A percentile compares a stretch with the other conserved stretches of the same genome.
These are phyloP conservation scores for Bacterosira constricta DNA, from an alignment of 108 stramenopile genomes.

Conservation along the genomic window DNA sequence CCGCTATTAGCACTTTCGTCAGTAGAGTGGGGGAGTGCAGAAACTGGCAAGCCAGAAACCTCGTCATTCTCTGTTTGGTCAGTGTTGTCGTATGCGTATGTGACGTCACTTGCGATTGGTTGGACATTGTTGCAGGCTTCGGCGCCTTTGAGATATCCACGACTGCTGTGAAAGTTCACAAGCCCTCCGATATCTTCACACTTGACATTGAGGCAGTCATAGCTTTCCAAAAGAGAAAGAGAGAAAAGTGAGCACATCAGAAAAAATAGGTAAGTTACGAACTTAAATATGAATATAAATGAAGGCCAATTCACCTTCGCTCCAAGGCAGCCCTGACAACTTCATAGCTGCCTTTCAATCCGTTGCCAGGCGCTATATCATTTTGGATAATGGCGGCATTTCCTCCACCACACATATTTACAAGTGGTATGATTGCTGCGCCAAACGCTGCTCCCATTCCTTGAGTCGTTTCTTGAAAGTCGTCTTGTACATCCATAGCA, in stretches of 20 bases:
- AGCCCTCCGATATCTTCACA: slow-evolving; percentile 26
- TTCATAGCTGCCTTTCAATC: slow-evolving; percentile 14
- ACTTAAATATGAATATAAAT: not conserved
- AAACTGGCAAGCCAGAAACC: too few relatives aligned
- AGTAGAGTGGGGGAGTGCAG: too few relatives aligned
- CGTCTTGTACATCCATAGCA: slow-evolving; percentile 15
- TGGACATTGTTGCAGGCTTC: slow-evolving; percentile 15
- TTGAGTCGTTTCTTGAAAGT: slow-evolving; percentile 25
- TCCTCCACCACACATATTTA: slow-evolving; percentile 9
- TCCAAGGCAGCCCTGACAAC: slow-evolving; percentile 19
- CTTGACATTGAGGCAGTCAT: slow-evolving; percentile 13
- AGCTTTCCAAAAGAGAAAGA: too few relatives aligned
- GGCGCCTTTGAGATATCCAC: slow-evolving; percentile 12
- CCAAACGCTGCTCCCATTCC: slow-evolving; percentile 14
- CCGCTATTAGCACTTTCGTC: too few relatives aligned
- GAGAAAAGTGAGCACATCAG: not conserved
- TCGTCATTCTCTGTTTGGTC: too few relatives aligned
- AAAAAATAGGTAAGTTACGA: not conserved
- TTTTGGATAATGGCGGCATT: slow-evolving; percentile 21
- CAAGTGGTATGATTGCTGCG: slow-evolving; percentile 6
- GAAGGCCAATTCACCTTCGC: not conserved
- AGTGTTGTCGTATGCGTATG: too few relatives aligned
- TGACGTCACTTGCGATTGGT: slow-evolving; percentile 4
- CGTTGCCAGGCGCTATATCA: slow-evolving; percentile 8
- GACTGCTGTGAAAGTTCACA: not conserved